phyloP scores from a whole-genome alignment of 805 yeast genomes.

The Candida insectorum region DNA sequence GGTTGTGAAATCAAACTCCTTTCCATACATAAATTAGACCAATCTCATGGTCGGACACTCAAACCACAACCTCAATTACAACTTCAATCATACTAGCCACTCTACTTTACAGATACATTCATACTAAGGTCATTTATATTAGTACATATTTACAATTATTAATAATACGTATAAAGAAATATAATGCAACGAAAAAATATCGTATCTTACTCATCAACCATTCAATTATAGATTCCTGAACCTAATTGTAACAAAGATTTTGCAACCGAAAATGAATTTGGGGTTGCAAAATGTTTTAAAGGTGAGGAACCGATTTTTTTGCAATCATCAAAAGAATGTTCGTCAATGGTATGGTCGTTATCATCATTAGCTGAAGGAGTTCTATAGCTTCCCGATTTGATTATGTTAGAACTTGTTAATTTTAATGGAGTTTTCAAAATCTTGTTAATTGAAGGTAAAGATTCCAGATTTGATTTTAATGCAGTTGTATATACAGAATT shows the following conservation, averaged over 20 bases:
- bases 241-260: conserved; percentile 45
- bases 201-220: neutral
- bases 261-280: conserved; percentile 44
- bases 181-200: conserved; percentile 1
- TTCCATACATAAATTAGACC: too few relatives aligned
- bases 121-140: too few relatives aligned
- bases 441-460: conserved; percentile 39
- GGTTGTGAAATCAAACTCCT: too few relatives aligned
- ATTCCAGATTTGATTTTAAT: conserved; percentile 3
- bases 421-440: conserved; percentile 44
- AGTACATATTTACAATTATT: conserved; percentile 3
- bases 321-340: conserved; percentile 19
- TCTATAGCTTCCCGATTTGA: neutral
- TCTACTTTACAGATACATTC: neutral
- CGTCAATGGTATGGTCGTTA: conserved; percentile 16
- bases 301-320: conserved; percentile 32
- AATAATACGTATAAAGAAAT: conserved; percentile 6
- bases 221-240: conserved; percentile 11
- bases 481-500: conserved; percentile 1
- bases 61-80: too few relatives aligned
- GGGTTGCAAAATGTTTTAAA: conserved; percentile 38
- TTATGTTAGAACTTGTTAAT: conserved; percentile 7
- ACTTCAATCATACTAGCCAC: neutral
- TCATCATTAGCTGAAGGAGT: conserved; percentile 7
- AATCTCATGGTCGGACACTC: too few relatives aligned